phyloP scores from a whole-genome alignment of 108 stramenopile genomes.

The Pinguiococcus pyrenoidosus region DNA sequence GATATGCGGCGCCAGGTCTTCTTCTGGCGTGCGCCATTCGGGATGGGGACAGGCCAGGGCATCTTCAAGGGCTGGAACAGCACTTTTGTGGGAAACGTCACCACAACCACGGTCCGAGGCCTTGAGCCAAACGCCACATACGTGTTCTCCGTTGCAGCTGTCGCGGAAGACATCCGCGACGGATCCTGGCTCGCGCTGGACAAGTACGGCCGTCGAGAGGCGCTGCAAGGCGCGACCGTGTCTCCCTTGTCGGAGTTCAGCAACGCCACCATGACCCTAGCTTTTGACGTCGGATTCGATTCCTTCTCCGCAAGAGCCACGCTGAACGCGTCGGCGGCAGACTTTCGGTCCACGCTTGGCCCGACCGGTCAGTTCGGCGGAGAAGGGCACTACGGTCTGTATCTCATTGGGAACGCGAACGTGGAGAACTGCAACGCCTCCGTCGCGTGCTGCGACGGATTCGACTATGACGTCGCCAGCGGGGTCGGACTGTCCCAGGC shows the following conservation, averaged over 20 bases:
- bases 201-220: slow-evolving; percentile 36
- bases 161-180: slow-evolving; percentile 26
- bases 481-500: background rate
- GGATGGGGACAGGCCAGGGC: background rate
- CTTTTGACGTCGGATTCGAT: slow-evolving; percentile 27
- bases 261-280: slow-evolving; percentile 20
- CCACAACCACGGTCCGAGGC: slow-evolving; percentile 39
- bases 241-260: slow-evolving; percentile 8
- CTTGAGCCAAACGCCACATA: slow-evolving; percentile 25
- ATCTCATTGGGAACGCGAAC: slow-evolving; percentile 40
- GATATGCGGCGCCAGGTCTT: no score
- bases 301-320: slow-evolving; percentile 35
- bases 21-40: no score
- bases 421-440: slow-evolving; percentile 48
- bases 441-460: slow-evolving; percentile 40
- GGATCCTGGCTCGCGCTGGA: slow-evolving; percentile 20
- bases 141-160: slow-evolving; percentile 31
- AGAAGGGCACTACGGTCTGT: slow-evolving; percentile 48
- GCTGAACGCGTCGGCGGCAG: slow-evolving; percentile 19
- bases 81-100: slow-evolving; percentile 40
- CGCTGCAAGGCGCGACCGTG: slow-evolving; percentile 3
- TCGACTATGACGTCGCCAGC: slow-evolving; percentile 1
- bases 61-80: background rate
- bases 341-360: slow-evolving; percentile 14
- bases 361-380: slow-evolving; percentile 36